A percentile compares a stretch with the other conserved stretches of the same genome.
Conservation (phyloP, 75 land plant genomes). For the Pinus albicaulis region DNA sequence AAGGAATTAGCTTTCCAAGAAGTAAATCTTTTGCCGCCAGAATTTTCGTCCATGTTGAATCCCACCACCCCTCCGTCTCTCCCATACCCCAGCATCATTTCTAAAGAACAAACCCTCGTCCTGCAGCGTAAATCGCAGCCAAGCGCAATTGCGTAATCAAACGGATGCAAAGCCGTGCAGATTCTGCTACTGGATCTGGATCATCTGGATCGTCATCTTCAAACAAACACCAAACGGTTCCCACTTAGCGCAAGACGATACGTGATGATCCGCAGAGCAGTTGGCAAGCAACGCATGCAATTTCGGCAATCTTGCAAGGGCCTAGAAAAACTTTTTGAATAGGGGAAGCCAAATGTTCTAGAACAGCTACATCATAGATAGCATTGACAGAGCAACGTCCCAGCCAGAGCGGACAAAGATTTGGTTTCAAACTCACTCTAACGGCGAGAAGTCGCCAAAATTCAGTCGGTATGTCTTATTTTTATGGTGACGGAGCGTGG, state of each 20-base stretch:
- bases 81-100: background rate
- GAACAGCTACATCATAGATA: background rate
- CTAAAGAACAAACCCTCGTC: background rate
- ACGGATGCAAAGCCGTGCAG: background rate
- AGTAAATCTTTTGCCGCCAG: too few relatives aligned
- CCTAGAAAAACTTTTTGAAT: background rate
- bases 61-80: background rate
- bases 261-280: background rate
- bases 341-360: background rate
- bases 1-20: background rate
- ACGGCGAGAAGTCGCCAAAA: background rate
- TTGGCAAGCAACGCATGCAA: background rate
- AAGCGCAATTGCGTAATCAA: background rate
- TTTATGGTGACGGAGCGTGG: conserved; percentile 6
- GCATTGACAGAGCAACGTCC: conserved; percentile 6
- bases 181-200: background rate
- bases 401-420: conserved; percentile 2
- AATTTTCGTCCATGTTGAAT: background rate
- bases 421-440: conserved; percentile 9
- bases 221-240: background rate
- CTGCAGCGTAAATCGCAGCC: background rate
- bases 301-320: background rate
- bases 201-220: background rate
- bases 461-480: background rate
- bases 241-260: background rate